A percentile compares a stretch with the other conserved stretches of the same genome.
Evolutionary conservation across 768 basidiomycete species (phyloP).

Genomic region (Dentipellis sp.): DNA sequence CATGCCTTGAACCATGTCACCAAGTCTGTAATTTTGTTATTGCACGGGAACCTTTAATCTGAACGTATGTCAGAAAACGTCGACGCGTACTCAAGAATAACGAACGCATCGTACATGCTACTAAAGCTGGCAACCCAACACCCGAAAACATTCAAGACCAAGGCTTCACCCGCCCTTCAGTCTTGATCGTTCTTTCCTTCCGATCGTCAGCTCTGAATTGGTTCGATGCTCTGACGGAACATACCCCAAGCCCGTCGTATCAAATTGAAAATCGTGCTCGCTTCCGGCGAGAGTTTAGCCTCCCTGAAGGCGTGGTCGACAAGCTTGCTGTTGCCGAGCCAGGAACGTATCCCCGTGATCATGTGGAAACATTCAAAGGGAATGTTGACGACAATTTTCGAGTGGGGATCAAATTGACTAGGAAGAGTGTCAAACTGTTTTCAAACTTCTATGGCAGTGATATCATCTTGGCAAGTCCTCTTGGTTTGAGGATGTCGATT

Average conservation of each 20-base stretch:
- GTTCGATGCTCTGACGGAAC: conserved; percentile 70
- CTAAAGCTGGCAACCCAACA: conserved; percentile 44
- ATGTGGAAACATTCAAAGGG: conserved; percentile 91
- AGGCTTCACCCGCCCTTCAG: conserved; percentile 93
- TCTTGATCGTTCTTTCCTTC: conserved; percentile 89
- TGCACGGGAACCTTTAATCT: not conserved
- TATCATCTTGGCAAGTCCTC: conserved; percentile 85
- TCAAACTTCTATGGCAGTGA: conserved; percentile 87
- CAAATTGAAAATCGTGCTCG: conserved; percentile 86
- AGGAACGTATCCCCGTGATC: conserved; percentile 78
- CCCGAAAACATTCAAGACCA: conserved; percentile 87
- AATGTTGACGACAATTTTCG: conserved; percentile 95
- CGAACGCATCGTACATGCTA: conserved; percentile 71
- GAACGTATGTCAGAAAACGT: conserved; percentile 62
- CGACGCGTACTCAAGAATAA: conserved; percentile 89
- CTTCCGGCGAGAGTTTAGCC: conserved; percentile 73
- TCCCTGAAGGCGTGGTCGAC: conserved; percentile 74
- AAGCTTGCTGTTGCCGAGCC: conserved; percentile 67
- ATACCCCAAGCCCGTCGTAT: conserved; percentile 59
- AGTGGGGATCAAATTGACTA: conserved; percentile 85
- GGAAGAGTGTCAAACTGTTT: conserved; percentile 88
- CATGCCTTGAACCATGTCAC: conserved; percentile 86
- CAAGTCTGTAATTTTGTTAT: conserved; percentile 41
- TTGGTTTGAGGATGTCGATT: conserved; percentile 83
- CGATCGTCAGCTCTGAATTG: conserved; percentile 82